A percentile compares a stretch with the other conserved stretches of the same genome.
phyloP scores from a whole-genome alignment of 78 protist species.

The Chrysochromulina parva region DNA sequence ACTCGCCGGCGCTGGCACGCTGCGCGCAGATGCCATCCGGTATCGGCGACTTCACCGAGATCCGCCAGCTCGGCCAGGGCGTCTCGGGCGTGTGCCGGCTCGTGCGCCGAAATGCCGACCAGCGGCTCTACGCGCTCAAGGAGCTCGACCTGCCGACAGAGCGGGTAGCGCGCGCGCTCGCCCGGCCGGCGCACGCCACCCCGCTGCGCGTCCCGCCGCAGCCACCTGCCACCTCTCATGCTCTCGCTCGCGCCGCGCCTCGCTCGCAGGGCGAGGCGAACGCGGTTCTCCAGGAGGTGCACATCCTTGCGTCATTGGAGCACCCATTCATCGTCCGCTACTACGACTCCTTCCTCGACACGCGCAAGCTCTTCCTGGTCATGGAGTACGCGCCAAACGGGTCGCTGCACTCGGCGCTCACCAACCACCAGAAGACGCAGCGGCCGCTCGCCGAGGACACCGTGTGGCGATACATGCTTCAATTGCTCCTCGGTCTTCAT shows the following conservation, averaged over 20 bases:
- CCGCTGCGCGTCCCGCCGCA: no score
- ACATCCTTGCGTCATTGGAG: background rate
- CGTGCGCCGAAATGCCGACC: background rate
- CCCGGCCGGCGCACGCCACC: no score
- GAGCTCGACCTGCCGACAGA: background rate
- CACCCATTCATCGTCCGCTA: constrained; percentile 1
- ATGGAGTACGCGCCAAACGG: constrained; percentile 39
- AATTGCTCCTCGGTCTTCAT: constrained; percentile 17
- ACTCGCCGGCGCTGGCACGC: no score
- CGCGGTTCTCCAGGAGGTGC: background rate
- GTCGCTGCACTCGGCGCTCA: constrained; percentile 8
- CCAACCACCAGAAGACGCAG: background rate
- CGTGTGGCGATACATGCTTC: background rate
- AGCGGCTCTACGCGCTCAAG: background rate
- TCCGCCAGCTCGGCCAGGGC: background rate
- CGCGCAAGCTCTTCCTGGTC: background rate
- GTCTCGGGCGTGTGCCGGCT: background rate
- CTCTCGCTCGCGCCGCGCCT: no score
- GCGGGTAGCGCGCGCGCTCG: no score
- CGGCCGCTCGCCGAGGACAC: background rate
- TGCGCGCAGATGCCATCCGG: no score
- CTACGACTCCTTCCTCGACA: background rate
- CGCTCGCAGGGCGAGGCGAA: background rate
- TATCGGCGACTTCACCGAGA: background rate
- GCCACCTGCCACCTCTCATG: no score